A percentile compares a stretch with the other conserved stretches of the same genome.
Conservation (phyloP, 2,329 filamentous ascomycete species). For the Aspergillus novoparasiticus region DNA sequence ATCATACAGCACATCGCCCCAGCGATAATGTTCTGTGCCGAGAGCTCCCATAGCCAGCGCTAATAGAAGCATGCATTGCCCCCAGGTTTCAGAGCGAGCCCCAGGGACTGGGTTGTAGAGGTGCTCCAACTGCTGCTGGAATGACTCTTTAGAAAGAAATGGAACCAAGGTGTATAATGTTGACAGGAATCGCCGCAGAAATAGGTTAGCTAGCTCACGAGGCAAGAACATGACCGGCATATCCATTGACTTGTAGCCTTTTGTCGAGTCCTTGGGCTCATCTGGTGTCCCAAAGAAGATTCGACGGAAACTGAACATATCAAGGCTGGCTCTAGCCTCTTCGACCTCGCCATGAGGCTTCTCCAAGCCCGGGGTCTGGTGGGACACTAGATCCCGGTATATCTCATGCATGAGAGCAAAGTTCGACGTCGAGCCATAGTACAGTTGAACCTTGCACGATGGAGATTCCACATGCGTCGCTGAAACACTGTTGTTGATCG, state of each 20-base stretch:
- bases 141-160: conserved; percentile 37
- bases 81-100: conserved; percentile 36
- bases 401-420: conserved; percentile 48
- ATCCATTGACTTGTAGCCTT: conserved; percentile 26
- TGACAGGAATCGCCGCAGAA: conserved; percentile 46
- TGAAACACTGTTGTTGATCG: conserved; percentile 48
- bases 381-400: conserved; percentile 36
- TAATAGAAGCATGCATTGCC: conserved; percentile 43
- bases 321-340: conserved; percentile 41
- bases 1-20: conserved; percentile 47
- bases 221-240: conserved; percentile 42
- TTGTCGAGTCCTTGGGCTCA: conserved; percentile 33
- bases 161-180: conserved; percentile 46
- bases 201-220: conserved; percentile 39
- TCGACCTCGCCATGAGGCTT: conserved; percentile 36
- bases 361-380: conserved; percentile 12
- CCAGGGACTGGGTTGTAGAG: conserved; percentile 37
- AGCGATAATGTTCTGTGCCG: conserved; percentile 42
- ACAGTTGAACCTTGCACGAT: conserved; percentile 48
- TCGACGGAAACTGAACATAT: conserved; percentile 41
- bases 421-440: conserved; percentile 52
- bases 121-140: conserved; percentile 37
- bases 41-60: conserved; percentile 42
- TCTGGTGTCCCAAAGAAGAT: conserved; percentile 46
- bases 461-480: conserved; percentile 51